Evolutionary conservation across 2,329 filamentous ascomycete species (phyloP), one percentile per base, ranked within the genome.

Genomic region (Exophiala xenobiotica): DNA sequence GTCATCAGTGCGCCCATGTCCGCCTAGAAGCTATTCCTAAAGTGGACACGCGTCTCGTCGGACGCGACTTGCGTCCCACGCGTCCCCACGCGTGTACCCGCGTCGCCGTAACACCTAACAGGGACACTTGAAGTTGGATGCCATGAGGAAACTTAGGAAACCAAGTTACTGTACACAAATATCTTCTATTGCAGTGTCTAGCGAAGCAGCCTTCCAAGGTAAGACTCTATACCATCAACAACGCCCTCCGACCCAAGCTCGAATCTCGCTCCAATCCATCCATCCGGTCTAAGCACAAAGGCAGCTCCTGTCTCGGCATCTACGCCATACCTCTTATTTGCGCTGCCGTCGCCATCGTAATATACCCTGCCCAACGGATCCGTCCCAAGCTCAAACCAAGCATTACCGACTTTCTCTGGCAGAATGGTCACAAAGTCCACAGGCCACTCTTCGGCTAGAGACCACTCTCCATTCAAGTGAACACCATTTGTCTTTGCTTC

Each of bases 381-480:
- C 7, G 67, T 54, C 24, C 67, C 70, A n/a, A 72, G 64, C 24
- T 65, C 56, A 12, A 64, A 62, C 49, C 70, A 69, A 16, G 65
- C 55, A 24, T 65, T 66, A 33, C 65, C 66, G 27, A 60, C 68
- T 12, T 66, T 66, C 12, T 60, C 62, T 5, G 59, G 53, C 9
- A 64, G 51, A n/a, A 66, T 55, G 16, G 63, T 66, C 3, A 63
- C 18, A 46, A 61, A 65, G n/a, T 61, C 55, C 5, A 63, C 51
- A 2, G 59, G 56, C 55, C 51, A 54, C 16, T 14, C 19, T 24
- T 39, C 44, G 18, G 47, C 27, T 18, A 26, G 37, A 26, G 37
- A 35, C 14, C 54, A 46, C 7, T 44, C 29, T 18, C 52, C 52
- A 23, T 57, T 55, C 9, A 49, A 4, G n/a, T 46, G 51, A n/a